Evolutionary conservation across 768 basidiomycete genomes (phyloP), one percentile per base, ranked within the genome.

Genomic region (Dacryopinax spathularia): DNA sequence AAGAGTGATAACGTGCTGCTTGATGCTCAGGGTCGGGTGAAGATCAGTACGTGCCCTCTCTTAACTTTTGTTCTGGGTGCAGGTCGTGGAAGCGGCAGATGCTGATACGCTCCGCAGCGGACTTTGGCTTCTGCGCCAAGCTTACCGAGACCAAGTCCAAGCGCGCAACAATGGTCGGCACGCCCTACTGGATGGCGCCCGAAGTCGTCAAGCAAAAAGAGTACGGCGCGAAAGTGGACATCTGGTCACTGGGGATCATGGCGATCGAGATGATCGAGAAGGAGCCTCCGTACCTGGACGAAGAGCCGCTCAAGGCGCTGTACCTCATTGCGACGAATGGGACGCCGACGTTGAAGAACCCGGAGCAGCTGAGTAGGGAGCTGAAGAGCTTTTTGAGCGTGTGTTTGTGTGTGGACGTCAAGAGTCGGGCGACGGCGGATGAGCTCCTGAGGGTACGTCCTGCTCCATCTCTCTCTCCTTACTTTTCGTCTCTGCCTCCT

Each of bases 201-300:
- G 93, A 96, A 73, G 91, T 96, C 61, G 92, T 96, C 70, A 94
- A 92, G 76, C 89, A 93, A 73, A 94, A 95, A 75, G 91, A 93
- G 74, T 96, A 96, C 70, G 92, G 93, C 48, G 90, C 91, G 27
- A 95, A 95, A 74, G 93, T 95, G 22, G 93, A 95, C 69, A 91
- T 96, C 60, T 96, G 93, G 93, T 92, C 90, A 13, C 81, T 96
- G 9, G 93, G 93, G 3, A 96, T 97, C 75, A 94, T 96, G 92
- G 92, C 92, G 3, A 97, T 97, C 65, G 91, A 97, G 80, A 97
- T 97, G 94, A 94, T 97, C 67, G 93, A 97, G 74, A 93, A 91
- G 70, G 93, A 96, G 74, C 93, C 93, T 1, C 93, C 93, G 5
- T 95, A 96, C 73, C 79, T 97, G 37, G 91, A 95, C 68, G 93